Base-by-base conservation (phyloP, 768 basidiomycete species). In the Lanmaoa rubissima region DNA sequence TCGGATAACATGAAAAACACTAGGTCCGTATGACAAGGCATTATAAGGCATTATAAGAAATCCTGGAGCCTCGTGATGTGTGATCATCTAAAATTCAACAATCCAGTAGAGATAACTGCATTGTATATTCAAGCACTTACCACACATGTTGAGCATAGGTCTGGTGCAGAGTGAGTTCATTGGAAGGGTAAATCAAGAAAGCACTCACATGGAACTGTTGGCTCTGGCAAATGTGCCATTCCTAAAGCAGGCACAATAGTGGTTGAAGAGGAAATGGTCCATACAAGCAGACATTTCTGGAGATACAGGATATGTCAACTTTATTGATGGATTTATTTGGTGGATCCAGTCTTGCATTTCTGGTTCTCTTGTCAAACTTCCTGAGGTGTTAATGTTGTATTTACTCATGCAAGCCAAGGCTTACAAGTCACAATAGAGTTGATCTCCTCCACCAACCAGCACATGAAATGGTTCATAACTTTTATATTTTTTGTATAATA, bases 371-470 rank as follows among this genome's bases (percentile, higher is more conserved):
- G 86, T 88, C 51, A 99, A 69, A 36, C 88, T 89, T 64, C 19
- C 17, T 31, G 43, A 11, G 40, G 48, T 10, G 41, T 65, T 60
- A 51, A 41, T 21, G 42, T 32, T 31, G 26, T 3, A 7, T 49
- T 35, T 13, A 38, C 44, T 21, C 14, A 5, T n/a, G 41, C 24
- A 19, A 54, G 40, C 16, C 21, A 31, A 17, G 26, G 65, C 84
- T 43, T 63, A 87, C 87, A 79, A 75, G 61, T 94, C 92, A 59
- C 91, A 92, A 65, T 94, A 97, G 17, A 97, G 78, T 69, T 96
- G 94, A 69, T 96, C 94, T 12, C 94, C 94, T 19, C 96, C 96
- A 17, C 96, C 96, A 7, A 97, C 87, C 36, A 98, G 78, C n/a
- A 79, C 84, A 65, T 99, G 96, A 68, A 94, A 94, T 0, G 96